Conservation (phyloP, 1,139 yeast genomes). For the Candida tunisiensis region DNA sequence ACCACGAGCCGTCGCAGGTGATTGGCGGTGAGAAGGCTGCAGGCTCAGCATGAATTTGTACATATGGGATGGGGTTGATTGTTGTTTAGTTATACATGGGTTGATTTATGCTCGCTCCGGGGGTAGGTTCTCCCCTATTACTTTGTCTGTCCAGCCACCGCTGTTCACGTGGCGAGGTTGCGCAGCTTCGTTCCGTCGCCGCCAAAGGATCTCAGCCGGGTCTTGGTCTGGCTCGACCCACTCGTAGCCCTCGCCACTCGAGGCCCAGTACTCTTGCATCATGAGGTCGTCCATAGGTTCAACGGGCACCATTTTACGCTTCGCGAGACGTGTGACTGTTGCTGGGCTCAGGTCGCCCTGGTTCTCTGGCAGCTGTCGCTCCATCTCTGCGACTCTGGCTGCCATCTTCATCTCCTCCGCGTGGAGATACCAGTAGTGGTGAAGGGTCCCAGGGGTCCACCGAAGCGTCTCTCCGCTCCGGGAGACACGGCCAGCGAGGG, state of each 20-base stretch:
- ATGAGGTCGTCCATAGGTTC: slow-evolving; percentile 36
- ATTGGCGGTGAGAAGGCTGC: too few relatives aligned
- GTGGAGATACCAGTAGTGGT: slow-evolving; percentile 47
- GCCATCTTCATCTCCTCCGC: slow-evolving; percentile 57
- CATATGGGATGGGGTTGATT: too few relatives aligned
- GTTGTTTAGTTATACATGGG: too few relatives aligned
- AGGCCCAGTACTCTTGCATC: slow-evolving; percentile 56
- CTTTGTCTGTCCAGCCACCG: too few relatives aligned
- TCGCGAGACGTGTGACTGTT: slow-evolving; percentile 15
- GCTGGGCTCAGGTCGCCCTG: slow-evolving; percentile 19
- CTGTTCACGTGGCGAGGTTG: too few relatives aligned
- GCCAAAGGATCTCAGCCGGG: slow-evolving; percentile 54
- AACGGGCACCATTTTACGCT: slow-evolving; percentile 18
- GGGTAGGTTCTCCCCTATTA: too few relatives aligned
- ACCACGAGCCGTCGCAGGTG: slow-evolving; percentile 40
- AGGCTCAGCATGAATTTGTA: too few relatives aligned
- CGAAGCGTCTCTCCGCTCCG: slow-evolving; percentile 41
- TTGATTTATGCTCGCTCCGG: too few relatives aligned
- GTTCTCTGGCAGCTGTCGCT: slow-evolving; percentile 24
- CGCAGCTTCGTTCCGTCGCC: slow-evolving; percentile 14
- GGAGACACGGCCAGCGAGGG: slow-evolving; percentile 37
- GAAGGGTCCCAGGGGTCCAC: slow-evolving; percentile 53
- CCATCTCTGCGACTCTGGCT: slow-evolving; percentile 48
- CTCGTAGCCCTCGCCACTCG: slow-evolving; percentile 57
- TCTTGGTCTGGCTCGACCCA: slow-evolving; percentile 77